Percentiles rank a stretch among this genome's conserved stretches.
Evolutionary conservation across 2,329 filamentous ascomycete species (phyloP).

Genomic region (Alternaria incomplexa): DNA sequence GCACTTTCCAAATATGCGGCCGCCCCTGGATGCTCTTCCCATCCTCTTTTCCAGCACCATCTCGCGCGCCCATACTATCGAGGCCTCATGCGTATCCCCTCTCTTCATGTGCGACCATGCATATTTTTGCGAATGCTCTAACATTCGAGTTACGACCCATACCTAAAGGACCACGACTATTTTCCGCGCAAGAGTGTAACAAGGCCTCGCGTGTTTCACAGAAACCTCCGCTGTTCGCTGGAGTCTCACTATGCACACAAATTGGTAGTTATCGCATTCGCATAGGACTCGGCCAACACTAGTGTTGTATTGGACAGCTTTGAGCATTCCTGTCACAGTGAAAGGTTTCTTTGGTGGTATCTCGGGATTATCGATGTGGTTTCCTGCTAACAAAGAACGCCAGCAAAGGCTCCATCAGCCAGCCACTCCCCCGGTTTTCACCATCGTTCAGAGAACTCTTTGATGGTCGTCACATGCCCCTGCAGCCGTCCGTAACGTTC

Average conservation of each 20-base stretch:
- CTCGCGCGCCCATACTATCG: not conserved
- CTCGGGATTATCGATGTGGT: no score
- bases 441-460: not conserved
- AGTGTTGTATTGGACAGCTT: not conserved
- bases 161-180: not conserved
- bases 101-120: no score
- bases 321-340: not conserved
- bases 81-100: not conserved
- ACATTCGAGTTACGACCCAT: not conserved
- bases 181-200: not conserved
- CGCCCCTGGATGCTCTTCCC: not conserved
- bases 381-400: not conserved
- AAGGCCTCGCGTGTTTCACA: not conserved
- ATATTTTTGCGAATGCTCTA: not conserved
- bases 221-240: not conserved
- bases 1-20: not conserved
- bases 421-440: not conserved
- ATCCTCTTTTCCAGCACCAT: not conserved
- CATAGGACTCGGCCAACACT: not conserved
- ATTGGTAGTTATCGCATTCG: not conserved
- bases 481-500: not conserved
- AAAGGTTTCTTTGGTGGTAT: no score
- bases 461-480: not conserved
- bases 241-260: no score
- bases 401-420: not conserved